Evolutionary conservation across 1,284 basidiomycete species (phyloP).

Genomic region (Leucoagaricus sp.): DNA sequence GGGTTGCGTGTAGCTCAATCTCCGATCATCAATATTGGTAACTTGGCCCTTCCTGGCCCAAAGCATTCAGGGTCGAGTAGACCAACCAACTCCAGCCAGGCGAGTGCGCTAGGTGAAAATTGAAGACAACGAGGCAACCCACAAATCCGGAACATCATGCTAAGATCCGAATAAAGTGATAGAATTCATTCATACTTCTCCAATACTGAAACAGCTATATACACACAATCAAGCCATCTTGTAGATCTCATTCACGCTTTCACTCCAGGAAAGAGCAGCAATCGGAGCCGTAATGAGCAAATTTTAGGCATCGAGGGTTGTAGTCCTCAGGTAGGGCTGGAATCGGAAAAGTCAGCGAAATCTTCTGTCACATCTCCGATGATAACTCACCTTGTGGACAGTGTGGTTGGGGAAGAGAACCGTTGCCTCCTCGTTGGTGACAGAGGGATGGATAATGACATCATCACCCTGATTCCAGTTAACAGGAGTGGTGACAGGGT

Average conservation of each 20-base stretch:
- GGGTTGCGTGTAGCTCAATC: slow-evolving; percentile 18
- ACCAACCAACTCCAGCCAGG: neutral
- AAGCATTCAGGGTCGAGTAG: neutral
- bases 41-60: neutral
- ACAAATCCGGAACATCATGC: neutral
- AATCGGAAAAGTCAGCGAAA: neutral
- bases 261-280: neutral
- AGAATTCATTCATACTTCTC: neutral
- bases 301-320: slow-evolving; percentile 54
- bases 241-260: neutral
- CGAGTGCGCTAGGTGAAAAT: neutral
- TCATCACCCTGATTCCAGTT: slow-evolving; percentile 95
- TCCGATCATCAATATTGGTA: neutral
- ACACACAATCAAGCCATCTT: neutral
- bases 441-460: slow-evolving; percentile 93
- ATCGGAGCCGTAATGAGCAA: neutral
- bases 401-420: slow-evolving; percentile 79
- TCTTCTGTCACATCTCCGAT: neutral
- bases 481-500: slow-evolving; percentile 83
- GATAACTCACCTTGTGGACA: slow-evolving; percentile 60
- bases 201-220: slow-evolving; percentile 2
- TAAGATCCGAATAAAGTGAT: neutral
- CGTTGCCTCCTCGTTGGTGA: slow-evolving; percentile 87
- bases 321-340: slow-evolving; percentile 78
- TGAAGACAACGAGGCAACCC: slow-evolving; percentile 7